These are phyloP conservation scores for Candida freyschussii DNA, from an alignment of 1,139 yeast species.

Conservation along the genomic window DNA sequence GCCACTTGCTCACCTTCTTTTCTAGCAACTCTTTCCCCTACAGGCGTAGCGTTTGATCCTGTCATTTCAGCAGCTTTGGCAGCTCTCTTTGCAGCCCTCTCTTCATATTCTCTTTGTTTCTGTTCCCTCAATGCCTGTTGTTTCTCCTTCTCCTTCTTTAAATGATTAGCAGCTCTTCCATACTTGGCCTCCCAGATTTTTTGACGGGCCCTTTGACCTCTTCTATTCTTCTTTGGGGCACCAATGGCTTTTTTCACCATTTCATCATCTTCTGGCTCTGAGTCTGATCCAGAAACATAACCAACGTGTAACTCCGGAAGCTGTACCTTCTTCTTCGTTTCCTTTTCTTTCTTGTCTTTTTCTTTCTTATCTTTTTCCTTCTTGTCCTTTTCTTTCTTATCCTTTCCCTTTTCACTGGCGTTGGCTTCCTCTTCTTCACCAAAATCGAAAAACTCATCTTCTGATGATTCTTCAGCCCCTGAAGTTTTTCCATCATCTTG, in stretches of 20 bases:
- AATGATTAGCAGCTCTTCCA: constrained; percentile 81
- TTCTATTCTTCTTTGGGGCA: constrained; percentile 67
- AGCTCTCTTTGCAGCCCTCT: constrained; percentile 63
- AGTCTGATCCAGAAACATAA: constrained; percentile 73
- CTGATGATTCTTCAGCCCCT: constrained; percentile 23
- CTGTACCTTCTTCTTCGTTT: constrained; percentile 26
- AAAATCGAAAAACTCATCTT: constrained; percentile 19
- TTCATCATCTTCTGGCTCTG: constrained; percentile 44
- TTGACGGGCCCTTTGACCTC: constrained; percentile 97
- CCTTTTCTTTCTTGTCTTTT: constrained; percentile 26
- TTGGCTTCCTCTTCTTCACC: constrained; percentile 5
- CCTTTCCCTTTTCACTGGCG: too few species aligned
- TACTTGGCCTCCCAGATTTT: constrained; percentile 92
- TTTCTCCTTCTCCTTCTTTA: constrained; percentile 56
- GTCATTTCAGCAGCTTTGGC: constrained; percentile 42
- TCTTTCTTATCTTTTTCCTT: constrained; percentile 26
- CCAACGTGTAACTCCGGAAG: constrained; percentile 76
- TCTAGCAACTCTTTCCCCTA: constrained; percentile 32
- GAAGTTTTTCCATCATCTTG: too few species aligned
- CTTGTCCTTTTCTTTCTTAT: constrained; percentile 34
- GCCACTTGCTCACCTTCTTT: constrained; percentile 5
- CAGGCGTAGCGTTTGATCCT: constrained; percentile 38
- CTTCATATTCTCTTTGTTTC: constrained; percentile 64
- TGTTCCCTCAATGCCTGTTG: constrained; percentile 51
- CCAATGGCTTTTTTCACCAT: constrained; percentile 52